phyloP scores from a whole-genome alignment of 345 rosid genomes.

The Syzygium grande region DNA sequence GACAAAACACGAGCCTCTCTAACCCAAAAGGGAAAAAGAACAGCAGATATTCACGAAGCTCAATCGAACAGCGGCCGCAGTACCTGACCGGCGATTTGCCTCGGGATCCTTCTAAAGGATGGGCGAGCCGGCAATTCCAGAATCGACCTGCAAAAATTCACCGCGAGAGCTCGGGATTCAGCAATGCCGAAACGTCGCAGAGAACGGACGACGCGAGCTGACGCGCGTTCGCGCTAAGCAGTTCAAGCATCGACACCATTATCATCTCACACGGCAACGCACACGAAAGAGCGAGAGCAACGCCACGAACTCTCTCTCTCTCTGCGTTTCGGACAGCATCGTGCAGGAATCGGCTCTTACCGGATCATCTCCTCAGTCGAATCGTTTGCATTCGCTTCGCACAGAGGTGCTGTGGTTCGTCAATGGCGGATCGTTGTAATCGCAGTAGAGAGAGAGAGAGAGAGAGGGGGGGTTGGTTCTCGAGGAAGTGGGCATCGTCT shows the following conservation, averaged over 20 bases:
- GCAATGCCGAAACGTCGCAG: not conserved
- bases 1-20: not conserved
- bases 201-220: not conserved
- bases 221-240: not conserved
- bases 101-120: constrained; percentile 33
- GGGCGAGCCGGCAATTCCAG: constrained; percentile 51
- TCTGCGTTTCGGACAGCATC: not conserved
- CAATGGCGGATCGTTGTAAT: not conserved
- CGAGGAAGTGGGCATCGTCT: not conserved
- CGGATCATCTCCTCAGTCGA: not conserved
- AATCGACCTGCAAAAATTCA: constrained; percentile 39
- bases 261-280: not conserved
- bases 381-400: not conserved
- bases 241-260: not conserved
- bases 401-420: accelerated
- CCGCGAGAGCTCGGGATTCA: not conserved
- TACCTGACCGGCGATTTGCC: constrained; percentile 44
- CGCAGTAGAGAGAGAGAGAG: accelerated
- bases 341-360: not conserved
- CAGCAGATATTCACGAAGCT: not conserved
- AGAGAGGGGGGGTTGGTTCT: not conserved
- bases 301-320: not conserved
- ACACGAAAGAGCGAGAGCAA: not conserved
- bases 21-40: not conserved
- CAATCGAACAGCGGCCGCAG: not conserved